Evolutionary conservation across 257 asterid species (phyloP), one percentile per base, ranked within the genome.

Genomic region (Solanum medicagineum): DNA sequence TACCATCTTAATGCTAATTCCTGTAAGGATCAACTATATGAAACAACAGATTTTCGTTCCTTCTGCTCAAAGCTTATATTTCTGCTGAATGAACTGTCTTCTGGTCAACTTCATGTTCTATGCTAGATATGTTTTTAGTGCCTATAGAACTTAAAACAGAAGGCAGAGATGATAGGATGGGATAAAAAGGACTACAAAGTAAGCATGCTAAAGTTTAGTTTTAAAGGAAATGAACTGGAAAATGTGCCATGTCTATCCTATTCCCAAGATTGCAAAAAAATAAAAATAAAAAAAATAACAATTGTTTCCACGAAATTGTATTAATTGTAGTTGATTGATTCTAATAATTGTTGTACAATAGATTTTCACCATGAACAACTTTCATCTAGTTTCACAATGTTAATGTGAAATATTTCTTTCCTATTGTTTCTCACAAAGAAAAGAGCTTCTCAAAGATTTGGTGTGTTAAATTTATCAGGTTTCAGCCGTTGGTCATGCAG

Each of bases 401-500:
- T 32, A 65, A 68, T 66, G 65, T 69, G 69, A 13, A 66, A 29
- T 49, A 45, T 9, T 14, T 42, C 11, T 75, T 40, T n/a, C 73
- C 36, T 73, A 14, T 22, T 74, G 47, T 77, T 77, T 56, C 77
- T 60, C 82, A 29, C 47, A 8, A 60, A 44, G 16, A 45, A 11
- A 60, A 44, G 26, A 45, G 53, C 51, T 75, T 36, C 54, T 62
- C 86, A 57, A 77, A 26, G 26, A 26, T 77, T 77, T 63, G 53
- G 7, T 26, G 36, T 77, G 83, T 49, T 44, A 42, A 15, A 81
- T 54, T n/a, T 22, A 81, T 81, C 91, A 94, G 97, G 92, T 94
- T 42, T 90, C 98, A 74, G 94, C 97, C 10, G 92, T 94, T 24
- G 98, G 98, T 42, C 98, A 94, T 90, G 98, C 97, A 73, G 98